Percentiles rank a stretch among this genome's conserved stretches.
Conservation (phyloP, 805 yeast genomes). For the Wickerhamomyces chaumierensis region DNA sequence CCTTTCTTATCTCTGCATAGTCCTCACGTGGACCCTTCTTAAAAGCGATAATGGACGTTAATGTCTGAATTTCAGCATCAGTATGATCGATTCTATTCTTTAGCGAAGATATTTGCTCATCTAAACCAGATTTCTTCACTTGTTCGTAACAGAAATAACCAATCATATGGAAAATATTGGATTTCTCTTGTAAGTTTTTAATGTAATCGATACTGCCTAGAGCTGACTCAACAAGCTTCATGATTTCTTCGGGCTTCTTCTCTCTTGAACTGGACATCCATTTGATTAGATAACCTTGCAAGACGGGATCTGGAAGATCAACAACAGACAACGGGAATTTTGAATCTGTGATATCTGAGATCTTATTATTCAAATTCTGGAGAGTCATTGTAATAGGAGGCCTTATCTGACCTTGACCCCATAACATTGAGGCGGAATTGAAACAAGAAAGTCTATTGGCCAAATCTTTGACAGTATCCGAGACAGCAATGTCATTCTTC, state of each 20-base stretch:
- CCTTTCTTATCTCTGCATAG: too few relatives aligned
- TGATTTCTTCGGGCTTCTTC: slow-evolving; percentile 49
- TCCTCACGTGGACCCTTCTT: too few relatives aligned
- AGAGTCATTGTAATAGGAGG: slow-evolving; percentile 48
- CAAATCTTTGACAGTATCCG: not conserved
- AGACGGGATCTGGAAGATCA: slow-evolving; percentile 13
- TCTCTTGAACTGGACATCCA: slow-evolving; percentile 70
- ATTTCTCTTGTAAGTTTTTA: slow-evolving; percentile 19
- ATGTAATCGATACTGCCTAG: slow-evolving; percentile 8
- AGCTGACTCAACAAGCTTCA: slow-evolving; percentile 41
- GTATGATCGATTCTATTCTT: slow-evolving; percentile 29
- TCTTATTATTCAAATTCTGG: slow-evolving; percentile 14
- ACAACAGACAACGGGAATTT: slow-evolving; percentile 4
- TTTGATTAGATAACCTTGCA: slow-evolving; percentile 35
- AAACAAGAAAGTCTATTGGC: slow-evolving; percentile 15
- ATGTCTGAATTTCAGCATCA: too few relatives aligned
- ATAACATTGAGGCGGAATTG: slow-evolving; percentile 49
- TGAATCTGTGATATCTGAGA: too few relatives aligned
- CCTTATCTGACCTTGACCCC: slow-evolving; percentile 35
- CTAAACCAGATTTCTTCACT: slow-evolving; percentile 31
- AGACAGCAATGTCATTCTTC: not conserved
- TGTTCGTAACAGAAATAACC: slow-evolving; percentile 71
- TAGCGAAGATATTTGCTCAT: slow-evolving; percentile 32
- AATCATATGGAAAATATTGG: slow-evolving; percentile 42
- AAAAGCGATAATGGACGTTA: too few relatives aligned